phyloP scores from a whole-genome alignment of 2,329 filamentous ascomycete genomes.

The Paracorniculantispora psalliotae region DNA sequence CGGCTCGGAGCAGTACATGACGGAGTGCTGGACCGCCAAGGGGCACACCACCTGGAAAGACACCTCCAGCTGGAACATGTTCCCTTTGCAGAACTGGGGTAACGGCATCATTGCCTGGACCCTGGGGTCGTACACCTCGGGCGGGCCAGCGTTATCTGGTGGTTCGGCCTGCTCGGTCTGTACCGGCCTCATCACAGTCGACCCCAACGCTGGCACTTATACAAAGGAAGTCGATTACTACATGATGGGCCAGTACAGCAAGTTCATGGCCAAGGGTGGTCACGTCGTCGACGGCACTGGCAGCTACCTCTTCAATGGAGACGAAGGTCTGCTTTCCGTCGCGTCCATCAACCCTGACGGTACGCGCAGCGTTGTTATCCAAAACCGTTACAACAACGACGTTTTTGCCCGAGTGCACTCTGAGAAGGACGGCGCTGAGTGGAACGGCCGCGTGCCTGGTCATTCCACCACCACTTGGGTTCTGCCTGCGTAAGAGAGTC shows the following conservation, averaged over 20 bases:
- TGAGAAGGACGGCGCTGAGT: conserved; percentile 29
- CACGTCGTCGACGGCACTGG: conserved; percentile 37
- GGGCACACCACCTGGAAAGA: conserved; percentile 40
- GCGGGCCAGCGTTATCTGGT: conserved; percentile 37
- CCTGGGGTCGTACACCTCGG: conserved; percentile 37
- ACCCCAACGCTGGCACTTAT: conserved; percentile 38
- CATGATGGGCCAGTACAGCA: conserved; percentile 48
- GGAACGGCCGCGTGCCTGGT: conserved; percentile 33
- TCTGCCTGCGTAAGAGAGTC: conserved; percentile 22
- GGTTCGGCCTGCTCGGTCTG: conserved; percentile 36
- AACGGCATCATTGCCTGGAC: conserved; percentile 41
- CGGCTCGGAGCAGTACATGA: conserved; percentile 40
- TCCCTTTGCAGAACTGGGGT: conserved; percentile 45
- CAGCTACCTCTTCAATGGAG: conserved; percentile 37
- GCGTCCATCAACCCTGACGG: conserved; percentile 43
- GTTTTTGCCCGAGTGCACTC: conserved; percentile 36
- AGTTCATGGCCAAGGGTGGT: conserved; percentile 42
- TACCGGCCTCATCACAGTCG: conserved; percentile 51
- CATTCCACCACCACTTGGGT: conserved; percentile 36
- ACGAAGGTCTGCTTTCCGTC: conserved; percentile 39
- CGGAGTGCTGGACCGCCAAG: conserved; percentile 41
- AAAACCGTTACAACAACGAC: conserved; percentile 43
- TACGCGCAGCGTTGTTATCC: conserved; percentile 36
- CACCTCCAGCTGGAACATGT: conserved; percentile 38
- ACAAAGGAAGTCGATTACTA: conserved; percentile 46